These are phyloP conservation scores for Cubamyces lactineus DNA, from an alignment of 768 basidiomycete genomes.

Conservation along the genomic window DNA sequence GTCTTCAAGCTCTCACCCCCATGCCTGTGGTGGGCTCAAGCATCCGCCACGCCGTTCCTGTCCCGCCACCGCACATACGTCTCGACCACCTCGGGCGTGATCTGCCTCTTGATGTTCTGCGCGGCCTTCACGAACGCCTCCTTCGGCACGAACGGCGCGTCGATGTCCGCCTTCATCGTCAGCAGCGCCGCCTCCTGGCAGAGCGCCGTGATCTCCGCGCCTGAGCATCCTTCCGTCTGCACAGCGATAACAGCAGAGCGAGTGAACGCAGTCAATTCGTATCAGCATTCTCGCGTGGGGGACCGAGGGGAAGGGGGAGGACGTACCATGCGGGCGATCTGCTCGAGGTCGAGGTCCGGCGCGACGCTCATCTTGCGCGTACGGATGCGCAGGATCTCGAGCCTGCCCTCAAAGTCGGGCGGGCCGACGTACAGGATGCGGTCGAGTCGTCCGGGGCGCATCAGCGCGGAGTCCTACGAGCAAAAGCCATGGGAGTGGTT, in stretches of 20 bases:
- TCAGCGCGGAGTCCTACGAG: slow-evolving; percentile 85
- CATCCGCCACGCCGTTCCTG: slow-evolving; percentile 25
- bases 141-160: slow-evolving; percentile 73
- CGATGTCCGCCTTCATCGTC: slow-evolving; percentile 88
- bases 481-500: no score
- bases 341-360: slow-evolving; percentile 62
- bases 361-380: slow-evolving; percentile 81
- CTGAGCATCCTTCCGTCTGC: slow-evolving; percentile 94
- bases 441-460: slow-evolving; percentile 94
- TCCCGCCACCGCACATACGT: slow-evolving; percentile 75
- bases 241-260: not conserved
- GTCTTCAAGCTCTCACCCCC: no score
- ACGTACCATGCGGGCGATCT: slow-evolving; percentile 72
- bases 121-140: slow-evolving; percentile 78
- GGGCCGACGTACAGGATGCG: slow-evolving; percentile 94
- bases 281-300: no score
- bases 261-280: no score
- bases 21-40: slow-evolving; percentile 3
- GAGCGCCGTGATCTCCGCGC: slow-evolving; percentile 88
- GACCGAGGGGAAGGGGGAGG: no score
- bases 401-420: slow-evolving; percentile 76
- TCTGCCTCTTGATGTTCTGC: slow-evolving; percentile 70
- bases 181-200: slow-evolving; percentile 96
- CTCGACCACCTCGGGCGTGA: slow-evolving; percentile 77
- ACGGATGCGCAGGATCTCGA: slow-evolving; percentile 84